Conservation (phyloP, 768 basidiomycete genomes). For the Naganishia kalamii region DNA sequence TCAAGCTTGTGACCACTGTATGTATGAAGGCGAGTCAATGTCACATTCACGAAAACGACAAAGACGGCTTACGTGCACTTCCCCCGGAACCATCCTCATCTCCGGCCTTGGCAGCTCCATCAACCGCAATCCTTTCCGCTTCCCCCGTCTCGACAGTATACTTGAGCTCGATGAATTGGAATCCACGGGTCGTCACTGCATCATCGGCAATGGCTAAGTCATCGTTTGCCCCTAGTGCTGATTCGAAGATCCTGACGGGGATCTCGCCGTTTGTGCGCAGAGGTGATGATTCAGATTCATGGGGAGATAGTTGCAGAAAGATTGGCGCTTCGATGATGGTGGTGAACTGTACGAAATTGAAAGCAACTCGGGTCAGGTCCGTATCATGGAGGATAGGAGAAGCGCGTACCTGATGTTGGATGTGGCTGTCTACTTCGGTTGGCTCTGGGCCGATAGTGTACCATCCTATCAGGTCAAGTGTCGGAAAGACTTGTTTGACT, state of each 20-base stretch:
- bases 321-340: conserved; percentile 81
- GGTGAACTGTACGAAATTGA: conserved; percentile 59
- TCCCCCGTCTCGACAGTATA: conserved; percentile 95
- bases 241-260: conserved; percentile 89
- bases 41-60: background rate
- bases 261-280: conserved; percentile 50
- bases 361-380: background rate
- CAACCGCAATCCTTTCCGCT: conserved; percentile 96
- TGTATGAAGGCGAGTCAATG: background rate
- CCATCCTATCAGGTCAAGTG: conserved; percentile 96
- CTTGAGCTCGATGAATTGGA: conserved; percentile 65
- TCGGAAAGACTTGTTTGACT: conserved; percentile 99
- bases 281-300: conserved; percentile 47
- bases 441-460: conserved; percentile 79
- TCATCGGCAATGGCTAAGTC: conserved; percentile 52
- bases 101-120: conserved; percentile 83
- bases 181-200: conserved; percentile 45
- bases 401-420: conserved; percentile 82
- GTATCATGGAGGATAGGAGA: background rate
- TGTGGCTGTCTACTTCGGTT: conserved; percentile 64
- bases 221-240: conserved; percentile 68
- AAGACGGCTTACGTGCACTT: conserved; percentile 60
- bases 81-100: conserved; percentile 54
- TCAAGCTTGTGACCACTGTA: conserved; percentile 80
- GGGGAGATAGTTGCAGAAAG: conserved; percentile 60